Percentiles rank a stretch among this genome's conserved stretches.
Evolutionary conservation across 352 stramenopile species (phyloP).

Genomic region (Plasmopara muralis): DNA sequence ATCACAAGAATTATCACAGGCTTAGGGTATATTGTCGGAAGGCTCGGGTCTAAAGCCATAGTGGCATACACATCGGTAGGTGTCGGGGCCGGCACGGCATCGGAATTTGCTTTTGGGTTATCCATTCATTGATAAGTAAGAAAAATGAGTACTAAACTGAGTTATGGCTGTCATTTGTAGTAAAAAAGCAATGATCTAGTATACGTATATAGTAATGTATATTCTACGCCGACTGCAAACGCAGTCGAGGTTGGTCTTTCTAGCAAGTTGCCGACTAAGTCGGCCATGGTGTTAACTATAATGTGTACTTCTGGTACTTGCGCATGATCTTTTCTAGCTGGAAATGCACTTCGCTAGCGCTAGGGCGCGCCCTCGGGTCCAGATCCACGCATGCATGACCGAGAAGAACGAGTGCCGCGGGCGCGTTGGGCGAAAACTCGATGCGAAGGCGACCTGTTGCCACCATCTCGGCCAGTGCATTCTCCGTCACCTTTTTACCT

Average conservation of each 20-base stretch:
- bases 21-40: conserved; percentile 56
- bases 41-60: conserved; percentile 17
- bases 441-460: conserved; percentile 20
- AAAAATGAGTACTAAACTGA: conserved; percentile 7
- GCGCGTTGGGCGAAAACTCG: conserved; percentile 25
- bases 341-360: conserved; percentile 27
- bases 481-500: conserved; percentile 23
- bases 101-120: conserved; percentile 10
- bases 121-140: conserved; percentile 19
- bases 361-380: conserved; percentile 19
- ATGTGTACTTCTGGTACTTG: conserved; percentile 27
- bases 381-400: conserved; percentile 25
- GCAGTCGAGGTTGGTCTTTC: conserved; percentile 6
- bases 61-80: conserved; percentile 14
- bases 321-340: conserved; percentile 25
- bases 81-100: conserved; percentile 12
- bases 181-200: background rate
- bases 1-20: conserved; percentile 85
- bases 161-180: background rate
- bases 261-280: background rate
- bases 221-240: conserved; percentile 4
- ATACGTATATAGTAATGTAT: background rate
- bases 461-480: conserved; percentile 29
- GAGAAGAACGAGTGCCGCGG: conserved; percentile 12
- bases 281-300: conserved; percentile 13